Base-by-base conservation (phyloP, 441 rosid genomes). In the Jatropha multifida region DNA sequence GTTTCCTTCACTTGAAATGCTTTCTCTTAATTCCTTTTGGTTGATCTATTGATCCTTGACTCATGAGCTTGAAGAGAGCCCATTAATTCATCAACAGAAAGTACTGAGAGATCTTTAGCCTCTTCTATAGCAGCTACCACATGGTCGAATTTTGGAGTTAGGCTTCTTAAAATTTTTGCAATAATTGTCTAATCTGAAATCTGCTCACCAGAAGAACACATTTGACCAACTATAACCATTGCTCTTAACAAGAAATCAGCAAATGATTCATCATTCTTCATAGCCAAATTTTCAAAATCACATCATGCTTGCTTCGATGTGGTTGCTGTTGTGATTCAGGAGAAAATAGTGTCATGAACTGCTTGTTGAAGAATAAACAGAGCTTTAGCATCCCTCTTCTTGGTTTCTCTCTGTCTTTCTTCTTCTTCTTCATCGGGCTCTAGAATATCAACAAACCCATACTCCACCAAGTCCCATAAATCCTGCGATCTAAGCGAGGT, bases 301-400 rank as follows among this genome's bases (percentile, higher is more conserved):
- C 38, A 20, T 58, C 77, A 68, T 4, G 65, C 74, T 63, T 78
- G 17, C 56, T 74, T 68, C 9, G 65, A 40, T 68, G 26, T 73
- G 48, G 65, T 67, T 23, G 77, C 59, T 20, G 11, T 42, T 23
- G 18, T n/a, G 5, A 78, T 73, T 41, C 48, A 20, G 27, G 56
- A 61, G 26, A 78, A 73, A 26, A 73, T 49, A 2, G 7, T 58
- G 11, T 59, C 65, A 60, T 80, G 58, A 27, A 58, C 14, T 15
- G 8, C 60, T 32, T 69, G 41, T 14, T 68, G 74, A 5, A 59
- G 14, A 20, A 75, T n/a, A 32, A 58, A 56, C 26, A 61, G 49
- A 5, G 69, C 69, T 32, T 52, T 73, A 8, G 7, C 4, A 13
- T 48, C 67, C 14, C 11, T 72, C 42, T 32, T 61, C 59, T 61